Evolutionary conservation across 2,329 filamentous ascomycete genomes (phyloP), one percentile per base, ranked within the genome.

Genomic region (Zopfia rhizophila): DNA sequence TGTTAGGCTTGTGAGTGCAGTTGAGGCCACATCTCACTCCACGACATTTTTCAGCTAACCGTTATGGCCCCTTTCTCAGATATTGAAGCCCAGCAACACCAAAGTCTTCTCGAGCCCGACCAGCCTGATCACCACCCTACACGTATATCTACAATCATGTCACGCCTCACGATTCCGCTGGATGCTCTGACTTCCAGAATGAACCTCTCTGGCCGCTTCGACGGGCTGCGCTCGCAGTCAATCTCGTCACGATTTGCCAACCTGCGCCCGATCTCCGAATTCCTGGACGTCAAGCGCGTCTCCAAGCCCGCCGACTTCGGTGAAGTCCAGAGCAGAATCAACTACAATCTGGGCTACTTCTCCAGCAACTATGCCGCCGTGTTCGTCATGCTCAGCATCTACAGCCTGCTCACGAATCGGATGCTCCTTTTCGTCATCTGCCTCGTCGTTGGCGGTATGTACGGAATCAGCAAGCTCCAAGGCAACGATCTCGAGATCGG

Each of bases 261-360:
- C 77, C 82, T 99, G 68, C 89, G 87, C 51, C 93, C 94, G 51
- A 75, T 97, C 61, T 86, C 87, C 72, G 94, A 99, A 76, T 99
- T 99, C 77, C 82, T 97, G 74, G 92, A 97, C 75, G 75, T 97
- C 77, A 97, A 97, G 85, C 91, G 92, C 61, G 66, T 99, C 45
- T 96, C 91, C 58, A 99, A 97, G 79, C 94, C 94, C 19, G 84
- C 84, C 69, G 95, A 95, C 78, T 97, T 97, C 66, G 79, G 79
- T 58, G 92, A 97, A 74, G 85, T 91, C 56, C 93, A 97, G 76
- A 91, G 88, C 62, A 86, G 93, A 58, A 87, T 96, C 78, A 96
- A 95, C 81, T 97, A 97, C 86, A 99, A 99, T 76, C 78, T 99
- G 58, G 86, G 89, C 72, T 89, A 97, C 80, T 99, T 96, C 82